Evolutionary conservation across 768 basidiomycete species (phyloP), one percentile per base, ranked within the genome.

Genomic region (Auricularia sp.): DNA sequence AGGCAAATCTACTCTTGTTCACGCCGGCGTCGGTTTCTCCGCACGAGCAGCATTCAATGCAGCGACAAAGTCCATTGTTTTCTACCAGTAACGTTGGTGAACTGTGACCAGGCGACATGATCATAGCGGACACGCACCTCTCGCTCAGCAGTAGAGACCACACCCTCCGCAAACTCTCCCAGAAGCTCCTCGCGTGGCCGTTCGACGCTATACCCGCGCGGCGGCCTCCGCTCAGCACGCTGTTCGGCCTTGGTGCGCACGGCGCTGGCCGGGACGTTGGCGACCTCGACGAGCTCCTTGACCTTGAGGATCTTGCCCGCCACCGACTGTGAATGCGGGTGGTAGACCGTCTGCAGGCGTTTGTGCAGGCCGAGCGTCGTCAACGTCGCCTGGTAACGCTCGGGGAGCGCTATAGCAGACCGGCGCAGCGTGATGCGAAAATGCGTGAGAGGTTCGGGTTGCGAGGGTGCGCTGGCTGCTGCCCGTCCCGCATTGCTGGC

Each of bases 341-440:
- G 88, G 71, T 90, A 92, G 36, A 95, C 92, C 0, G 88, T 93
- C 73, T 93, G 88, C 77, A 88, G 83, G 44, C 93, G 84, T 64
- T 88, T 78, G 73, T 90, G 87, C 61, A 98, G 79, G 1, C 94
- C 94, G 2, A 98, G 84, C 0, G 91, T 83, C n/a, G 82, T 80
- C 56, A 95, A 80, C 0, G 93, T 95, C 59, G 80, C 86, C 71
- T 87, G 82, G 64, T 86, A 83, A 69, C 81, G 81, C 64, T 84
- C 78, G 2, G 88, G 87, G 8, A 96, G 83, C 0, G 91, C 87
- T 67, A 95, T 94, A 61, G 86, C 87, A 4, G 93, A 95, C 64
- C 94, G 89, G 10, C 83, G 83, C 35, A 95, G 86, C 21, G 93
- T 96, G 70, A 98, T 88, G 78, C 90, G 90, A 79, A 83, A 94